Conservation (phyloP, 805 yeast genomes). For the Suhomyces kilbournensis region DNA sequence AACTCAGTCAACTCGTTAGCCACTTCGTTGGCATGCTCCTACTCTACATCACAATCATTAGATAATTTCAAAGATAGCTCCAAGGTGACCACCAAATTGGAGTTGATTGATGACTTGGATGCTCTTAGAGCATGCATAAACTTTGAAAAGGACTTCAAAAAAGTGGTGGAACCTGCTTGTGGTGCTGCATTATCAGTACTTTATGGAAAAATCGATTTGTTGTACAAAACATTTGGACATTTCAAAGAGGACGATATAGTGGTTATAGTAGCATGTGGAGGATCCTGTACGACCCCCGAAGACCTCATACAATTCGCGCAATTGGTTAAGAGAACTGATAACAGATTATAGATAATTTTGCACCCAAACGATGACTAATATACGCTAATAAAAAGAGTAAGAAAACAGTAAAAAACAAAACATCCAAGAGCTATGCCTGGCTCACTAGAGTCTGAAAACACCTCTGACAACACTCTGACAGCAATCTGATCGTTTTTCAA, state of each 20-base stretch:
- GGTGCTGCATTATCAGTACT: slow-evolving; percentile 63
- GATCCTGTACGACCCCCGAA: slow-evolving; percentile 16
- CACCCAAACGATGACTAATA: not conserved
- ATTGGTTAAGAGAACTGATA: slow-evolving; percentile 11
- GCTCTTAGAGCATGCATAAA: slow-evolving; percentile 52
- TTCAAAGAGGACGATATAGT: slow-evolving; percentile 41
- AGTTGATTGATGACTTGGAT: slow-evolving; percentile 46
- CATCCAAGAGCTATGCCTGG: not conserved
- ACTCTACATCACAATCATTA: slow-evolving; percentile 50
- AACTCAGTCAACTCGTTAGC: slow-evolving; percentile 55
- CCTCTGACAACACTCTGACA: too few species aligned
- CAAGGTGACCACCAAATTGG: slow-evolving; percentile 17
- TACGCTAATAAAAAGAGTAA: not conserved
- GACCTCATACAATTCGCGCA: slow-evolving; percentile 11
- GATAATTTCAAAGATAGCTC: slow-evolving; percentile 27
- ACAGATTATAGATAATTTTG: slow-evolving; percentile 4
- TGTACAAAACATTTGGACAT: slow-evolving; percentile 22
- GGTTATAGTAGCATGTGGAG: slow-evolving; percentile 59
- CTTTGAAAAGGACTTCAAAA: slow-evolving; percentile 49
- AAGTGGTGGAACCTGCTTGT: slow-evolving; percentile 68
- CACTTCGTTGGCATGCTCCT: slow-evolving; percentile 60
- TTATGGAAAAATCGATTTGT: slow-evolving; percentile 32
- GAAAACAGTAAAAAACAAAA: not conserved
- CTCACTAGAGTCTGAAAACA: not conserved
- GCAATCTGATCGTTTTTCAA: not conserved